phyloP scores from a whole-genome alignment of 495 filamentous ascomycete genomes.

The Monascus purpureus region DNA sequence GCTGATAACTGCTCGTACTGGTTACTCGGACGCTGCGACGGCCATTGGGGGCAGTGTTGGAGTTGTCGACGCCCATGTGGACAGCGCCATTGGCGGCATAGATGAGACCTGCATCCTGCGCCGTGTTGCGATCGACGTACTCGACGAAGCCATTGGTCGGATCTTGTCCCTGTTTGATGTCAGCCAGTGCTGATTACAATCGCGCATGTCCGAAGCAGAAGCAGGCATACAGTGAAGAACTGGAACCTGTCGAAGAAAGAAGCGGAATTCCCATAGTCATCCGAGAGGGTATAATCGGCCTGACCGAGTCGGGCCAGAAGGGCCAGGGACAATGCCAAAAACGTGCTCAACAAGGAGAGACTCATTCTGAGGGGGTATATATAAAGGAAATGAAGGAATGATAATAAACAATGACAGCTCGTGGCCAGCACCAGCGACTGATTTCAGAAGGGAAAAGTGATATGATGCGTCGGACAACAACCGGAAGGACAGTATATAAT shows the following conservation, averaged over 20 bases:
- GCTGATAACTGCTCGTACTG: slow-evolving; percentile 36
- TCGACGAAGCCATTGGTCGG: slow-evolving; percentile 59
- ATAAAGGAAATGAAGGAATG: too few relatives aligned
- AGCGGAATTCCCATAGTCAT: slow-evolving; percentile 25
- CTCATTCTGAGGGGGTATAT: too few relatives aligned
- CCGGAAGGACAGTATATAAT: too few relatives aligned
- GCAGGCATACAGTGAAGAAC: slow-evolving; percentile 25
- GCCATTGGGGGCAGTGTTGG: slow-evolving; percentile 26
- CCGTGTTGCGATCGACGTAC: slow-evolving; percentile 39
- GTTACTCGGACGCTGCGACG: slow-evolving; percentile 42
- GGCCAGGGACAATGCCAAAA: too few relatives aligned
- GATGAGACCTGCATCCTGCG: slow-evolving; percentile 40
- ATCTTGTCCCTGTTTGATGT: slow-evolving; percentile 27
- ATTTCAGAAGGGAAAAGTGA: too few relatives aligned
- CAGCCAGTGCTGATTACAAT: background rate
- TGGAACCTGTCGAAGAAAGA: slow-evolving; percentile 45
- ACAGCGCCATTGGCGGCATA: slow-evolving; percentile 27
- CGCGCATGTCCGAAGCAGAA: slow-evolving; percentile 9
- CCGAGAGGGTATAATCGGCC: slow-evolving; percentile 33
- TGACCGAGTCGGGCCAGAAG: slow-evolving; percentile 27
- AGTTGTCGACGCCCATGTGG: slow-evolving; percentile 31
- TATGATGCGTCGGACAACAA: too few relatives aligned
- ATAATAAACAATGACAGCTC: too few relatives aligned
- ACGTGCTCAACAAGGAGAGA: too few relatives aligned
- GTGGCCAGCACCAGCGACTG: too few relatives aligned